Percentiles rank a stretch among this genome's conserved stretches.
Evolutionary conservation across 2,329 filamentous ascomycete genomes (phyloP).

Genomic region (Teratosphaeria pseudoeucalypti): DNA sequence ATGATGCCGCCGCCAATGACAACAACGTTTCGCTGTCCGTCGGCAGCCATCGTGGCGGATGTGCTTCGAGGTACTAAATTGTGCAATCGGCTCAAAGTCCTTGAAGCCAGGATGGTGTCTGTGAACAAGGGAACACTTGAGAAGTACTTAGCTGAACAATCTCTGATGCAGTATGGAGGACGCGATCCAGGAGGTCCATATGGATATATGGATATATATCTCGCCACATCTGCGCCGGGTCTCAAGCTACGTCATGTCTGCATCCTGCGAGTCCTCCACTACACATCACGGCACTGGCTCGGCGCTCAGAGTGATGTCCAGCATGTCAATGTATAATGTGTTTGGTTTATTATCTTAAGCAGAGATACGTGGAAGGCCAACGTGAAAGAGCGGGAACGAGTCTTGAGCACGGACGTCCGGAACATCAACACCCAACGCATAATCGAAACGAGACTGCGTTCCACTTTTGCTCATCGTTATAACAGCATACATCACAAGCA

Average conservation of each 20-base stretch:
- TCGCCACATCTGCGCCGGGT: not conserved
- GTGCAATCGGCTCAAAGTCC: not conserved
- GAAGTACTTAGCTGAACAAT: not conserved
- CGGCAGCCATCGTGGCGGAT: conserved; percentile 16
- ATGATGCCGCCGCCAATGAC: conserved; percentile 74
- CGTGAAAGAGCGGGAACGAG: not conserved
- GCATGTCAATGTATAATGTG: not conserved
- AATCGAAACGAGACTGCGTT: not conserved
- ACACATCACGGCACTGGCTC: no score
- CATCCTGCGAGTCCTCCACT: not conserved
- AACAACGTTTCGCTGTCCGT: conserved; percentile 23
- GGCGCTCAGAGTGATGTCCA: no score
- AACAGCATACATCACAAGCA: conserved; percentile 9
- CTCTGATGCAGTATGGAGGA: not conserved
- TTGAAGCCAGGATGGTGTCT: not conserved
- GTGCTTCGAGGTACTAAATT: not conserved
- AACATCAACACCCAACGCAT: not conserved
- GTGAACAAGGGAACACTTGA: not conserved
- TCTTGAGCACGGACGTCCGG: conserved; percentile 1
- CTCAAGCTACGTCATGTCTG: not conserved
- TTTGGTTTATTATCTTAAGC: not conserved
- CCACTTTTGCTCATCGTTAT: conserved; percentile 6
- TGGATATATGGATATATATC: no score
- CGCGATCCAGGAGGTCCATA: no score
- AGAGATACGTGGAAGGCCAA: not conserved